Base-by-base conservation (phyloP, 2,329 filamentous ascomycete species). In the Xylariaceae sp. region DNA sequence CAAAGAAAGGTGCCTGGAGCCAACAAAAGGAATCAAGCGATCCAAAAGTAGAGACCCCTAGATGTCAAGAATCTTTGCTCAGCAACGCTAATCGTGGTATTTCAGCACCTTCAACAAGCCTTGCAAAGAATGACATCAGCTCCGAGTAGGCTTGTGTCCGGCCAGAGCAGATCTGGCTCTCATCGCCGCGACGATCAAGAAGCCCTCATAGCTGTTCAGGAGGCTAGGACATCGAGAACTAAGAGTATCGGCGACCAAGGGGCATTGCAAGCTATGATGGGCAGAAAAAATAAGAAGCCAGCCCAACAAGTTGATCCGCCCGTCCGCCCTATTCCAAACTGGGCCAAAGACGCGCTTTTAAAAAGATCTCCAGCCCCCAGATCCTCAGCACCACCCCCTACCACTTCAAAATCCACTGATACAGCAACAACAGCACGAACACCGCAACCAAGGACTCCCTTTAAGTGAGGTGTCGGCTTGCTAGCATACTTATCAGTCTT, bases 231-330 rank as follows among this genome's bases (percentile, higher is more conserved):
- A 34, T 53, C 45, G 19, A 66, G 61, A 51, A 60, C 63, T 33
- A 59, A 58, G 44, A 57, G 58, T n/a, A 14, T 64, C 12, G 64
- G 65, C 45, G 64, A 67, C 46, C 54, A 50, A n/a, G 40, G 57
- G 36, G 56, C 56, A 34, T 19, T 59, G 3, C 51, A 55, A 34
- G 56, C 54, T 50, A 56, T 63, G 16, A 41, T 48, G 31, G 57
- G 60, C 38, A 58, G 53, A 38, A 61, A 61, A 42, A 60, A 58
- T 36, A 48, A 59, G 10, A 62, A 56, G 18, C 22, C 22, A 28
- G 22, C 22, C 22, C 54, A 58, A 17, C 53, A 51, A 12, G 43
- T 48, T 17, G 28, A 46, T 16, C 47, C 5, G 2, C 4, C 46
- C 40, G 48, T 42, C 52, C 31, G 10, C 44, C 12, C 11, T 19